Evolutionary conservation across 352 stramenopile species (phyloP).

Genomic region (Phytophthora fragariae): DNA sequence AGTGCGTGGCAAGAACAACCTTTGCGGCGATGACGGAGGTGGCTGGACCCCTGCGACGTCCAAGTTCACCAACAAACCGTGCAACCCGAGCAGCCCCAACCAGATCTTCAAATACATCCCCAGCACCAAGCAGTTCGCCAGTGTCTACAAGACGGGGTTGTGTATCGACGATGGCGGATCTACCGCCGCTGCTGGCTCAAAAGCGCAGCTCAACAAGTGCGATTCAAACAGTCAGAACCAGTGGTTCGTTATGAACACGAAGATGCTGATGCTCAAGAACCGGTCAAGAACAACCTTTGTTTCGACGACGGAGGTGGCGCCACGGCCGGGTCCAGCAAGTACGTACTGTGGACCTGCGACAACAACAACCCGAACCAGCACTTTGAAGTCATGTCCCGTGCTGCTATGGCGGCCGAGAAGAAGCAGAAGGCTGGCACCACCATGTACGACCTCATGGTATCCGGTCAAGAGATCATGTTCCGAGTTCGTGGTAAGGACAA

Average conservation of each 20-base stretch:
- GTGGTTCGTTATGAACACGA: slow-evolving; percentile 31
- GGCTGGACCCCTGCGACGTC: slow-evolving; percentile 15
- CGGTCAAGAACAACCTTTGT: slow-evolving; percentile 42
- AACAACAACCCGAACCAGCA: slow-evolving; percentile 30
- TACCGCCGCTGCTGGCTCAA: slow-evolving; percentile 13
- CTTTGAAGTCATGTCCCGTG: slow-evolving; percentile 26
- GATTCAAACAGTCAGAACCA: slow-evolving; percentile 37
- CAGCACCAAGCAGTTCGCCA: slow-evolving; percentile 19
- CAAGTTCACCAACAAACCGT: slow-evolving; percentile 36
- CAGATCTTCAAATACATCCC: slow-evolving; percentile 43
- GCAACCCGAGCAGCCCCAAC: slow-evolving; percentile 41
- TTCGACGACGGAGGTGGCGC: slow-evolving; percentile 34
- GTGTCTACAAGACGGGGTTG: slow-evolving; percentile 35
- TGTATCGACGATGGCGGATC: slow-evolving; percentile 35
- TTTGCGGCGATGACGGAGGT: slow-evolving; percentile 49
- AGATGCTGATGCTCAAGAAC: slow-evolving; percentile 37
- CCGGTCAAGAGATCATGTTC: slow-evolving; percentile 37
- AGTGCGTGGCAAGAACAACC: slow-evolving; percentile 32
- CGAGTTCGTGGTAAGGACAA: slow-evolving; percentile 36
- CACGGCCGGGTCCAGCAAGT: slow-evolving; percentile 21
- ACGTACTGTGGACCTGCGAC: slow-evolving; percentile 29
- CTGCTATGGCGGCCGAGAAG: slow-evolving; percentile 29
- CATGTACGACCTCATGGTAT: slow-evolving; percentile 34
- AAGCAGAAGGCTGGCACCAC: slow-evolving; percentile 17
- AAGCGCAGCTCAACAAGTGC: slow-evolving; percentile 35